phyloP scores from a whole-genome alignment of 169 alveolate species.

The Fabrea salina region DNA sequence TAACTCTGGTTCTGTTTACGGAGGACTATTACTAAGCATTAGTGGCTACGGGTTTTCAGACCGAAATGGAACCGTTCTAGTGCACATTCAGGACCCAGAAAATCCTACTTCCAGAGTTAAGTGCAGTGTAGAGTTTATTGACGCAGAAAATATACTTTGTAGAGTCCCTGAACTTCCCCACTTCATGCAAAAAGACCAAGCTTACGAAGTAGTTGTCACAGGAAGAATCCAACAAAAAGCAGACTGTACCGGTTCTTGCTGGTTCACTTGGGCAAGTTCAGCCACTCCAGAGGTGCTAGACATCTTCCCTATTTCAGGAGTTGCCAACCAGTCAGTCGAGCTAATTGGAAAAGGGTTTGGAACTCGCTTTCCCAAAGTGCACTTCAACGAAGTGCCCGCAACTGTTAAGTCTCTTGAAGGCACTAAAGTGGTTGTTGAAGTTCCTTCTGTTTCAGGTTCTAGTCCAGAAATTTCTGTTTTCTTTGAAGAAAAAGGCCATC shows the following conservation, averaged over 20 bases:
- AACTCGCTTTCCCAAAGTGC: neutral
- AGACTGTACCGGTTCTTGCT: neutral
- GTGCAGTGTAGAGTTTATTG: too few relatives aligned
- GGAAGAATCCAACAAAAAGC: neutral
- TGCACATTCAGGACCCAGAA: neutral
- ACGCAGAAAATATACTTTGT: neutral
- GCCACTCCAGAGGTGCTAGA: neutral
- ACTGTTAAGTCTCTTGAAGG: too few relatives aligned
- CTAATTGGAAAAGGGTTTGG: neutral
- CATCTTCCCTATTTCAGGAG: neutral
- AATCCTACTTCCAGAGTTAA: neutral
- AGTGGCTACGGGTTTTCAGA: conserved; percentile 20
- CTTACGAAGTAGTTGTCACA: neutral
- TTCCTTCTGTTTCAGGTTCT: neutral
- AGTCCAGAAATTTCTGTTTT: neutral
- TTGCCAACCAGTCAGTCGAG: neutral
- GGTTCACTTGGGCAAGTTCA: neutral
- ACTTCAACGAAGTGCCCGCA: neutral
- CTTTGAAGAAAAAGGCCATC: neutral
- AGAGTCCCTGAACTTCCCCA: neutral
- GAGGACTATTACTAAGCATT: neutral
- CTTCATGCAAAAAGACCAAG: neutral
- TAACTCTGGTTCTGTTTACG: neutral
- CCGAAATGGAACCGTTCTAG: neutral
- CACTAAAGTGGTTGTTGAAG: too few relatives aligned